A percentile compares a stretch with the other conserved stretches of the same genome.
These are phyloP conservation scores for Cyamopsis tetragonoloba DNA, from an alignment of 306 rosid genomes.

Conservation along the genomic window DNA sequence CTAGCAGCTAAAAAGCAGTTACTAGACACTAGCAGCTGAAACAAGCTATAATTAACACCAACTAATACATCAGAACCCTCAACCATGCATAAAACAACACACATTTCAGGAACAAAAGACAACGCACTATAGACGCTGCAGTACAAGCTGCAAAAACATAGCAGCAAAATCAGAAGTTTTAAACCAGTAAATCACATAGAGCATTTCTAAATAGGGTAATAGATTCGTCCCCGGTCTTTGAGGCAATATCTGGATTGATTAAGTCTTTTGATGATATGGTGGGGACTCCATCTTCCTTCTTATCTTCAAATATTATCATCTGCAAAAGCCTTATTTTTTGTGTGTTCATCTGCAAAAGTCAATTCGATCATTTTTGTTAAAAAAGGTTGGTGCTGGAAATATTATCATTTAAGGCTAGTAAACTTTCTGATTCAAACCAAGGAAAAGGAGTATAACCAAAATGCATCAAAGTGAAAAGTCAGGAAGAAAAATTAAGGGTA, in stretches of 20 bases:
- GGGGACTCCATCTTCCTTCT: conserved; percentile 24
- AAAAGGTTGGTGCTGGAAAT: not conserved
- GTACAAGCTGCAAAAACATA: no score
- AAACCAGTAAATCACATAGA: no score
- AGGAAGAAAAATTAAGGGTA: not conserved
- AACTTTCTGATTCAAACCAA: not conserved
- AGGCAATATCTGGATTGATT: conserved; percentile 22
- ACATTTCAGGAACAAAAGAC: no score
- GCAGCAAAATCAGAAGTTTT: no score
- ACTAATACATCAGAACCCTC: no score
- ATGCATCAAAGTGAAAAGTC: not conserved
- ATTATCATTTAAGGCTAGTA: not conserved
- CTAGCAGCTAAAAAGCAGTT: no score
- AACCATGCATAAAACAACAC: no score
- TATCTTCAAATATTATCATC: conserved; percentile 7
- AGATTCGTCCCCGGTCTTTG: conserved; percentile 36
- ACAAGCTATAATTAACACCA: no score
- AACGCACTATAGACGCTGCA: no score
- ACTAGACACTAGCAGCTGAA: no score
- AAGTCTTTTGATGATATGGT: conserved; percentile 6
- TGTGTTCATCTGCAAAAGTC: not conserved
- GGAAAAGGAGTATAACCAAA: not conserved
- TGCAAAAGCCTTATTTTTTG: not conserved
- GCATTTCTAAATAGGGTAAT: no score
- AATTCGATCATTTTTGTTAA: not conserved